Evolutionary conservation across 495 filamentous ascomycete species (phyloP), one percentile per base, ranked within the genome.

Genomic region (Neurospora sp.): DNA sequence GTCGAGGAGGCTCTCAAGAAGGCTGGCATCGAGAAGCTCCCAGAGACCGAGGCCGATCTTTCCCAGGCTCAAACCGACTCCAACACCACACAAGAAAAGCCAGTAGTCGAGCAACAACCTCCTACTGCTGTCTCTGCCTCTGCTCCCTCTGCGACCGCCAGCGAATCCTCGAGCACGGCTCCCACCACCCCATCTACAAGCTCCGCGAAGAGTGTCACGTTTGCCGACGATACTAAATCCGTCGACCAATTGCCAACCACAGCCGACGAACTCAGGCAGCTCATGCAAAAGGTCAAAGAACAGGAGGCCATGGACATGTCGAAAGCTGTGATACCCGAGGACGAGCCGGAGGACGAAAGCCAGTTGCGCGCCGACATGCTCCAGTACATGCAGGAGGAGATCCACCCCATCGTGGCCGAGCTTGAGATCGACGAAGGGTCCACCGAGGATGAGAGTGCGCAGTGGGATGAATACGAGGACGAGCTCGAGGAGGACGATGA

Each of bases 391-490:
- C 88, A 96, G 80, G 84, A 82, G 31, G 94, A 97, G 76, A 90
- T 99, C 71, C 93, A 93, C 1, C 88, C 92, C 35, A 92, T 99
- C 3, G 95, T 99, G 8, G 95, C 95, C n/a, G 94, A 98, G 82
- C 85, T 99, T 40, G 88, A 96, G 72, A 78, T 99, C 14, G 93
- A 97, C 69, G 92, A 94, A 40, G 88, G 87, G 37, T 83, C 85
- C n/a, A 84, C 81, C 41, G 83, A 86, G n/a, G 87, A 89, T 27
- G 86, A 89, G 11, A 88, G 92, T 40, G 77, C 83, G 41, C 84
- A 88, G 6, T 78, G 83, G 39, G 82, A 85, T 4, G 84, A 86
- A 0, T 66, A 66, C 0, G 83, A 85, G 73, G 84, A 86, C 23
- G 84, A 81, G 18, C 79, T 85, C 7, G 87, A 89, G 8, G 85